These are phyloP conservation scores for Fusarium subtropicale DNA, from an alignment of 2,329 filamentous ascomycete genomes.

Conservation along the genomic window DNA sequence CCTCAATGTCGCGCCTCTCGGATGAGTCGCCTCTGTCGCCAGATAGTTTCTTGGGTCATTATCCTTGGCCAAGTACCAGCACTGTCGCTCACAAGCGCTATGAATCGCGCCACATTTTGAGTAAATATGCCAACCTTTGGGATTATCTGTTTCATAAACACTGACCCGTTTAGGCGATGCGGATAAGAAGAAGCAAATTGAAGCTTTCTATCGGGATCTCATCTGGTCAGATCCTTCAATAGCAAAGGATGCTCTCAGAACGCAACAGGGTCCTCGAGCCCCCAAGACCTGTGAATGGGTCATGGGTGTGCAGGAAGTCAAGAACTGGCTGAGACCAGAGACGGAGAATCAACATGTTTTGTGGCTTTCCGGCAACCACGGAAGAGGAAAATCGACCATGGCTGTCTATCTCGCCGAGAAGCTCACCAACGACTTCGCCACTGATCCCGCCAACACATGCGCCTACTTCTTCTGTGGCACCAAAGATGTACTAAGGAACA, in stretches of 20 bases:
- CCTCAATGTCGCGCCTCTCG: slow-evolving; percentile 27
- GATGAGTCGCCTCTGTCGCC: slow-evolving; percentile 26
- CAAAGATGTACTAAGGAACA: slow-evolving; percentile 23
- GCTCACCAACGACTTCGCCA: slow-evolving; percentile 21
- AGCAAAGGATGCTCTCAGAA: slow-evolving; percentile 27
- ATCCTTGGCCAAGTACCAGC: slow-evolving; percentile 34
- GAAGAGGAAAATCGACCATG: slow-evolving; percentile 28
- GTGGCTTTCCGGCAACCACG: slow-evolving; percentile 23
- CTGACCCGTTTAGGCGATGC: slow-evolving; percentile 17
- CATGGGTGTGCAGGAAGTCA: slow-evolving; percentile 13
- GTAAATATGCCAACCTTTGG: slow-evolving; percentile 7
- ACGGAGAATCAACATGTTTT: slow-evolving; percentile 5
- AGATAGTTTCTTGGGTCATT: slow-evolving; percentile 31
- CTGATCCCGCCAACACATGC: slow-evolving; percentile 21
- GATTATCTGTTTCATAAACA: background rate
- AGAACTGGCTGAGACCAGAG: slow-evolving; percentile 17
- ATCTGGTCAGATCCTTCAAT: slow-evolving; percentile 24
- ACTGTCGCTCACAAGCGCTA: slow-evolving; percentile 24
- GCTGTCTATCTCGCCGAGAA: slow-evolving; percentile 24
- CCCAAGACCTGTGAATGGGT: slow-evolving; percentile 32
- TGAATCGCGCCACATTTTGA: slow-evolving; percentile 21
- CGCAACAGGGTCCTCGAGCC: slow-evolving; percentile 20
- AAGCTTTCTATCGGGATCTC: slow-evolving; percentile 29
- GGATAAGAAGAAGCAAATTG: slow-evolving; percentile 21
- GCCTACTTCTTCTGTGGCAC: slow-evolving; percentile 28